Evolutionary conservation across 306 rosid genomes (phyloP).

Genomic region (Luffa acutangula): DNA sequence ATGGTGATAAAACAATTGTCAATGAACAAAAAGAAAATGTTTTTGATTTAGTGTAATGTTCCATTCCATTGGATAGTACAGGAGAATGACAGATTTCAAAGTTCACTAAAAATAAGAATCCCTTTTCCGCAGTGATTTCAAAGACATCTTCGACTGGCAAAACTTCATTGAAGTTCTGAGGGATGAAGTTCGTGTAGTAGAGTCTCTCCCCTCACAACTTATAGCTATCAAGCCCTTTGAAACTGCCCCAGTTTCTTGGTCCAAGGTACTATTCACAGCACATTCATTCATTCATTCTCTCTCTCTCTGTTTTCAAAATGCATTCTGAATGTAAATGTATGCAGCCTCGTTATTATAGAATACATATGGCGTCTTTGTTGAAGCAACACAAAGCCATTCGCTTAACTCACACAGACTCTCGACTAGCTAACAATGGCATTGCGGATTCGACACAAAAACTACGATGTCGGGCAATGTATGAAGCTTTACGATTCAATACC

Average conservation of each 20-base stretch:
- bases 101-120: not conserved
- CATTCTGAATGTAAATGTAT: not conserved
- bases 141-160: slow-evolving; percentile 94
- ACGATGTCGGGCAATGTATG: slow-evolving; percentile 79
- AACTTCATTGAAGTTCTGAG: slow-evolving; percentile 66
- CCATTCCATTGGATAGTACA: too few species aligned
- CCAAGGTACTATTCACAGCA: slow-evolving; percentile 46
- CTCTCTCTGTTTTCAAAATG: not conserved
- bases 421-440: slow-evolving; percentile 82
- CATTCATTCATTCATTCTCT: not conserved
- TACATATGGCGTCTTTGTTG: slow-evolving; percentile 56
- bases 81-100: too few species aligned
- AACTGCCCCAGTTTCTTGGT: slow-evolving; percentile 96
- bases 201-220: slow-evolving; percentile 61
- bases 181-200: slow-evolving; percentile 60
- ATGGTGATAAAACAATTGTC: too few species aligned
- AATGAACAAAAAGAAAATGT: too few species aligned
- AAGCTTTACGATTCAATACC: slow-evolving; percentile 53
- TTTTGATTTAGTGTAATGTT: too few species aligned
- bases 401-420: slow-evolving; percentile 85
- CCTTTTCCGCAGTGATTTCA: slow-evolving; percentile 49
- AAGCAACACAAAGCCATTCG: slow-evolving; percentile 51
- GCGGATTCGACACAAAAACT: slow-evolving; percentile 74
- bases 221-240: slow-evolving; percentile 38
- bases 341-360: slow-evolving; percentile 93